A percentile compares a stretch with the other conserved stretches of the same genome.
phyloP scores from a whole-genome alignment of 176 grass and related monocot species.

The Triticum aestivum region IWGSC_CS_RefSeq_v2.1 NC_057798.1:680340315-680340814 shows the following conservation, averaged over 20 bases:
- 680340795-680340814: no score
- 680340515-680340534: no score
- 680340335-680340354: no score
- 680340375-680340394: no score
- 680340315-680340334: no score
- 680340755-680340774: neutral
- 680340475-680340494: neutral
- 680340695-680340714: neutral
- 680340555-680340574: neutral
- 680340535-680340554: no score
- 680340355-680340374: no score
- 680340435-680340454: neutral
- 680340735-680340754: slow-evolving; percentile 5
- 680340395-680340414: no score
- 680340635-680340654: no score
- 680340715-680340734: neutral
- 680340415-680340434: no score
- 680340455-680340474: neutral
- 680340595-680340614: neutral
- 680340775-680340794: neutral
- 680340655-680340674: neutral
- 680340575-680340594: neutral
- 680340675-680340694: neutral
- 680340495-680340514: no score
- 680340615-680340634: no score